Base-by-base conservation (phyloP, 352 stramenopile genomes). In the Globisporangium spiculum region DNA sequence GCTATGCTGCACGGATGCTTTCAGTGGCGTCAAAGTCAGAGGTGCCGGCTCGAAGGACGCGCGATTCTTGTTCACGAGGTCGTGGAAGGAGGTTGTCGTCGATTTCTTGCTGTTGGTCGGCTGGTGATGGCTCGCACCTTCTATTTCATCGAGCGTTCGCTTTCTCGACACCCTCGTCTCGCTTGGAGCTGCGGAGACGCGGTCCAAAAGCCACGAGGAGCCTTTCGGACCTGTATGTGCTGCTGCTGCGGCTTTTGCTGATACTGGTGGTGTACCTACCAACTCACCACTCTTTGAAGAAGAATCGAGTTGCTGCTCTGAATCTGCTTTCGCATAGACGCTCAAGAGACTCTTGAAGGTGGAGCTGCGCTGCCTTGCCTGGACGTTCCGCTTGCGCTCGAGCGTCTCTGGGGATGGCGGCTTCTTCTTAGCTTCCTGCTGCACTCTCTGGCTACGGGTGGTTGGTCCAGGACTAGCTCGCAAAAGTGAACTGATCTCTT, bases 41-140 rank as follows among this genome's bases (percentile, higher is more conserved):
- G 66, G 27, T 16, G 32, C 22, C n/a, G 63, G 3, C n/a, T 41
- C 46, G 12, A 50, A 32, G 32, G 62, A 69, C 48, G 65, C 58
- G 36, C 71, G 72, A 61, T 81, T 70, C 50, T 73, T 81, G 3
- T 54, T 54, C 34, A 85, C 56, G 26, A 85, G 67, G 34, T 79
- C 75, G 52, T 75, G 78, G 69, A 84, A 75, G 6, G 77, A 77
- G 8, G 68, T 81, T 10, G 71, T 38, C 50, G 34, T 70, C 24
- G 18, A 1, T 26, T 41, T 48, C 8, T 12, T 58, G 24, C 46
- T 63, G 12, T 38, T 54, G 22, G 3, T 60, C 12, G 24, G 24
- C 20, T n/a, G 24, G 16, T 34, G 18, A 18, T 7, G 9, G 24
- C n/a, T 38, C 12, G 3, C 18, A 18, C 16, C 54, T 20, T 34